These are phyloP conservation scores for Aureobasidium subglaciale DNA, from an alignment of 2,329 filamentous ascomycete species.

Conservation along the genomic window DNA sequence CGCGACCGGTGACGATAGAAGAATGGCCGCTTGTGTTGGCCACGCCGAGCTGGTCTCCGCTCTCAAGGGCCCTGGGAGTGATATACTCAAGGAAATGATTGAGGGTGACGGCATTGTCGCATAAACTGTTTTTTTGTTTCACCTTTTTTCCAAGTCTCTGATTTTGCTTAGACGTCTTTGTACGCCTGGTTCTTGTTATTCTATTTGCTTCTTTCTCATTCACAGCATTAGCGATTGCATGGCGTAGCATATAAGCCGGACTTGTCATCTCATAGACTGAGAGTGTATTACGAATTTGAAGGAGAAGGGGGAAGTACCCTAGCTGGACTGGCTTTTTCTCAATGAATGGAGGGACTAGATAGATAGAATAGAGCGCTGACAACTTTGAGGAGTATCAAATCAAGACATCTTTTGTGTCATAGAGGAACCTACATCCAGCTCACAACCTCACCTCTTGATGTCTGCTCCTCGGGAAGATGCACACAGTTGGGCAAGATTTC, in stretches of 20 bases:
- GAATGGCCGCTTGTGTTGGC: conserved; percentile 29
- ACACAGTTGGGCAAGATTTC: too few species aligned
- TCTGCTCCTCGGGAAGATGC: too few species aligned
- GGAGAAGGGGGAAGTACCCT: neutral
- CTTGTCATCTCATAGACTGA: neutral
- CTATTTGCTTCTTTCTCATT: neutral
- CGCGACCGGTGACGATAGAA: conserved; percentile 55
- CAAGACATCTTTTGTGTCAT: neutral
- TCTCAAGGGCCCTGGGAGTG: conserved; percentile 30
- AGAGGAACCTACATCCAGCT: too few species aligned
- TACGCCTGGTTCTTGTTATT: neutral
- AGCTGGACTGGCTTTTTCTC: neutral
- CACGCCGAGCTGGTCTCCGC: conserved; percentile 28
- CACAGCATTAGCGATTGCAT: conserved; percentile 5
- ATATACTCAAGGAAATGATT: conserved; percentile 31
- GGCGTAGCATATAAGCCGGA: neutral
- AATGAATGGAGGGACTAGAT: neutral
- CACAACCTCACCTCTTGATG: neutral
- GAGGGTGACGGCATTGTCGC: conserved; percentile 24
- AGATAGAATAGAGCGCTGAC: conserved; percentile 3
- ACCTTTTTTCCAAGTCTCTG: too few species aligned
- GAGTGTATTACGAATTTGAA: neutral
- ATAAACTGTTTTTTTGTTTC: neutral
- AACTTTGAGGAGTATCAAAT: neutral
- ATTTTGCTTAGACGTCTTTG: neutral